A percentile compares a stretch with the other conserved stretches of the same genome.
These are phyloP conservation scores for Fusarium sublunatum DNA, from an alignment of 2,329 filamentous ascomycete species.

Conservation along the genomic window DNA sequence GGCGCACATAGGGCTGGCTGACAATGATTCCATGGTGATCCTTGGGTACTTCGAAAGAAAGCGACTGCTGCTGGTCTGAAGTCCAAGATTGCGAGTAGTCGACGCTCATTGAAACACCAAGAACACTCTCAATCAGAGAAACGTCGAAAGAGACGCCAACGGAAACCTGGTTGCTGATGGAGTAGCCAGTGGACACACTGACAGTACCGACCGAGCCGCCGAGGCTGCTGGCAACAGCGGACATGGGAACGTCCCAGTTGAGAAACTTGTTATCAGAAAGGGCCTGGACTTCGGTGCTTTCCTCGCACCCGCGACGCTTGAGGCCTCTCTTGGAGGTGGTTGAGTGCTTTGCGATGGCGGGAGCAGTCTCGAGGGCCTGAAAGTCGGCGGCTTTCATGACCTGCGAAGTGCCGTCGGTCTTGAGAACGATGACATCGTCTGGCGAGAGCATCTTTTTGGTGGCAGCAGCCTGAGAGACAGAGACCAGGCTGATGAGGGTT, in stretches of 20 bases:
- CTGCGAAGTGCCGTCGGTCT: constrained; percentile 26
- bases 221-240: constrained; percentile 37
- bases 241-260: constrained; percentile 42
- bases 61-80: constrained; percentile 28
- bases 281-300: constrained; percentile 39
- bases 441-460: constrained; percentile 14
- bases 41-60: constrained; percentile 28
- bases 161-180: constrained; percentile 29
- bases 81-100: constrained; percentile 32
- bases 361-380: constrained; percentile 28
- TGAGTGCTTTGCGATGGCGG: neutral
- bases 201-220: constrained; percentile 28
- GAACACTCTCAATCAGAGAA: constrained; percentile 10
- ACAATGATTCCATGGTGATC: constrained; percentile 38
- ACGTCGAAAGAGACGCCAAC: constrained; percentile 12
- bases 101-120: constrained; percentile 21
- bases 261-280: constrained; percentile 36
- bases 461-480: constrained; percentile 27
- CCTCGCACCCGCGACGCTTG: constrained; percentile 24
- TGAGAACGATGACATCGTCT: constrained; percentile 40
- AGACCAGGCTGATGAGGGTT: constrained; percentile 30
- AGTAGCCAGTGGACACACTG: constrained; percentile 23
- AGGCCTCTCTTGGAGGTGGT: neutral
- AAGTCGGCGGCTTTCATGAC: constrained; percentile 41
- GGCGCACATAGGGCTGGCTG: constrained; percentile 41